A percentile compares a stretch with the other conserved stretches of the same genome.
phyloP scores from a whole-genome alignment of 2,329 filamentous ascomycete genomes.

The Colletotrichum zoysiae region DNA sequence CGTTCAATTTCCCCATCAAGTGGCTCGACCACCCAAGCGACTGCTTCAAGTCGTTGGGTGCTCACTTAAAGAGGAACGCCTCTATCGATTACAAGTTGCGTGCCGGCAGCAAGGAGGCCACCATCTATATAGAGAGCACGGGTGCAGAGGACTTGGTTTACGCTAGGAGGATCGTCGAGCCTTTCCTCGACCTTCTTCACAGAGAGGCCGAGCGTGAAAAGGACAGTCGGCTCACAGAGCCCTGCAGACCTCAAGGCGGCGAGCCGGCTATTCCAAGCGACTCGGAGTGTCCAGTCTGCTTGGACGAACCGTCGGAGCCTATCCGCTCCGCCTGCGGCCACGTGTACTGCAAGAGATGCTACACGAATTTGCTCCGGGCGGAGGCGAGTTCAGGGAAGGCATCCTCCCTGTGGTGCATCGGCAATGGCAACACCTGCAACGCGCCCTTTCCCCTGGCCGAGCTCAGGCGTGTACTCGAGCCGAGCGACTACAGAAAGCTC shows the following conservation, averaged over 20 bases:
- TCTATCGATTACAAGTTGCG: no score
- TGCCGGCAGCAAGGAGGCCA: no score
- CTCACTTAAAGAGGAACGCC: no score
- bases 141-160: not conserved
- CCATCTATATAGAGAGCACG: not conserved
- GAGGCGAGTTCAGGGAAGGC: not conserved
- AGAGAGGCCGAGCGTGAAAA: no score
- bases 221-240: not conserved
- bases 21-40: no score
- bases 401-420: not conserved
- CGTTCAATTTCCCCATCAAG: not conserved
- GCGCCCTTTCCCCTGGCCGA: not conserved
- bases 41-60: no score
- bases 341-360: slow-evolving; percentile 5
- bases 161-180: not conserved
- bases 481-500: not conserved
- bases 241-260: not conserved
- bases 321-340: slow-evolving; percentile 1
- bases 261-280: not conserved
- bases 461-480: not conserved
- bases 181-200: rapidly evolving
- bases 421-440: not conserved
- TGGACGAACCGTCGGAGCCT: not conserved
- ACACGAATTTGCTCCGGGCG: not conserved
- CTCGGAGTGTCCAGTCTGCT: not conserved